A percentile compares a stretch with the other conserved stretches of the same genome.
Conservation (phyloP, 1,284 basidiomycete species). For the Cutaneotrichosporon dermatis region DNA sequence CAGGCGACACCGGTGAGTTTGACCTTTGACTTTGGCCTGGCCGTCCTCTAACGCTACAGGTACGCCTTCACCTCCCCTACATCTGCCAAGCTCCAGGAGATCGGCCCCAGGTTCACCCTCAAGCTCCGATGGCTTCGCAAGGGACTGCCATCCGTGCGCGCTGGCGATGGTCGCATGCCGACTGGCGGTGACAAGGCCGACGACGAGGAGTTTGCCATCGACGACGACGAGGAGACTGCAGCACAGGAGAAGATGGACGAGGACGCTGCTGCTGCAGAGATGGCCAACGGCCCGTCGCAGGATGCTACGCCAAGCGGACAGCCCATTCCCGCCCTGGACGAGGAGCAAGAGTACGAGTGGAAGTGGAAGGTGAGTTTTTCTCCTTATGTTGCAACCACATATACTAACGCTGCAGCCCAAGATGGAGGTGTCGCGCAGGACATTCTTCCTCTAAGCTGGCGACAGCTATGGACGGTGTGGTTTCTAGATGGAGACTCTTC, state of each 20-base stretch:
- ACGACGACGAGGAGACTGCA: conserved; percentile 30
- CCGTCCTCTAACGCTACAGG: conserved; percentile 27
- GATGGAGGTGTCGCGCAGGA: conserved; percentile 50
- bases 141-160: conserved; percentile 71
- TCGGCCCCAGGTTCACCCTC: conserved; percentile 93
- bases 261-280: conserved; percentile 44
- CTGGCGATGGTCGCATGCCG: conserved; percentile 45
- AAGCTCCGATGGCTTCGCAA: conserved; percentile 87
- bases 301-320: conserved; percentile 24
- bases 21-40: too few relatives aligned
- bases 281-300: conserved; percentile 16
- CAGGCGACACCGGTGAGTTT: conserved; percentile 65
- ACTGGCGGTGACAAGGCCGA: conserved; percentile 57
- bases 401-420: conserved; percentile 33
- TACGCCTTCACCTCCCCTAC: conserved; percentile 89
- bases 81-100: conserved; percentile 93
- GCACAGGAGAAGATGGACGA: conserved; percentile 38
- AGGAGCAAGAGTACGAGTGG: conserved; percentile 51
- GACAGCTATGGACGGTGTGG: too few relatives aligned
- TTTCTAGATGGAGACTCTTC: too few relatives aligned
- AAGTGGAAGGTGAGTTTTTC: conserved; percentile 42
- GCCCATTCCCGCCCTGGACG: conserved; percentile 46
- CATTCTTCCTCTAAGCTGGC: conserved; percentile 48
- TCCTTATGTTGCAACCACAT: too few relatives aligned
- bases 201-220: conserved; percentile 33